Percentiles rank a stretch among this genome's conserved stretches.
These are phyloP conservation scores for Suillus lakei DNA, from an alignment of 768 basidiomycete genomes.

Conservation along the genomic window DNA sequence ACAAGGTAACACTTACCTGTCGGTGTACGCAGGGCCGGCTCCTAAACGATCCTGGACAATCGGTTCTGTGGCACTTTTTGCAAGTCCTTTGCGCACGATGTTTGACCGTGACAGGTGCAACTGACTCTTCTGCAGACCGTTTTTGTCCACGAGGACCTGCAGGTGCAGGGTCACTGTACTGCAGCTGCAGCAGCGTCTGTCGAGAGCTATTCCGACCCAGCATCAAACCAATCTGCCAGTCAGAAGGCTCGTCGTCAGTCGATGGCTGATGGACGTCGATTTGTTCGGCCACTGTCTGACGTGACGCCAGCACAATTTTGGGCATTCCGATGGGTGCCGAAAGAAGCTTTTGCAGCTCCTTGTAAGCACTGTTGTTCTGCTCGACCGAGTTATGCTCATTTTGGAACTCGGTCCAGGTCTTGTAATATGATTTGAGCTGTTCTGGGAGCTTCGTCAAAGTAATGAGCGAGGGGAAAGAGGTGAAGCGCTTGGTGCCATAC, in stretches of 20 bases:
- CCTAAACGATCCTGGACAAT: background rate
- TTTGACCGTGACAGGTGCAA: background rate
- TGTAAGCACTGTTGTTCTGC: background rate
- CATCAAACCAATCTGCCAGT: background rate
- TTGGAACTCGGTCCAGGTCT: conserved; percentile 7
- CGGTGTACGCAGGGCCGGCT: background rate
- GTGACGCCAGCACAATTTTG: background rate
- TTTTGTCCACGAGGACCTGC: background rate
- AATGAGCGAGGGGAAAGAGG: too few relatives aligned
- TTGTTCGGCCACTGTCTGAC: background rate
- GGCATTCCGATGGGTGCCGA: background rate
- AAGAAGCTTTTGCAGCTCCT: background rate
- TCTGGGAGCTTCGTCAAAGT: conserved; percentile 21
- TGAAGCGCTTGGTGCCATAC: too few relatives aligned
- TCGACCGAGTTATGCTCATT: conserved; percentile 7
- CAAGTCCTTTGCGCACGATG: background rate
- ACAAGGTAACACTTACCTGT: background rate
- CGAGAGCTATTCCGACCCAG: background rate
- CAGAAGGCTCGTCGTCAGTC: background rate
- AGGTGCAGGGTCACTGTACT: background rate
- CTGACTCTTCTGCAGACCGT: background rate
- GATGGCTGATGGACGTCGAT: background rate
- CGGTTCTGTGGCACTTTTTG: background rate
- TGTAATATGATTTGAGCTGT: conserved; percentile 14
- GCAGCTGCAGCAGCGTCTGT: background rate